Evolutionary conservation across 2,329 filamentous ascomycete species (phyloP), one percentile per base, ranked within the genome.

Genomic region (Colletotrichum horii): DNA sequence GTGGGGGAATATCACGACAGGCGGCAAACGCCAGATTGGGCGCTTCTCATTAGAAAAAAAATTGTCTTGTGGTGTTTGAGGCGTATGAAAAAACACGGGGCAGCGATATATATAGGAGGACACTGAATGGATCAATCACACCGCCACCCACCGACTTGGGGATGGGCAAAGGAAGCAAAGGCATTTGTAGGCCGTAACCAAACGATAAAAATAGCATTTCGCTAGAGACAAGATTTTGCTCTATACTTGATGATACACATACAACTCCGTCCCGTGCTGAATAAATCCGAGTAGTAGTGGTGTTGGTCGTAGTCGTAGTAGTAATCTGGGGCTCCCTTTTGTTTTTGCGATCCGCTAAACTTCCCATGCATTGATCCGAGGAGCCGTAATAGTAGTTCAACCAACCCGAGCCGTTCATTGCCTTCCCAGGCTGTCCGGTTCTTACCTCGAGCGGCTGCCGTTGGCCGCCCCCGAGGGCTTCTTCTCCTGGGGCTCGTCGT

Each of bases 401-500:
- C 70, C 66, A 74, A 48, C n/a, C 32, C 43, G 16, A 26, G 26
- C 32, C 14, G 3, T 65, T 36, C 43, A 14, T 26, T 14, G 43
- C 43, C 43, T 6, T 67, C 9, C 52, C 26, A 58, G 36, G 19
- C 22, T 48, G n/a, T 43, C 24, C 24, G 28, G 16, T 24, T n/a
- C 38, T 71, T 32, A 74, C 73, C 75, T 66, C 26, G 74, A 76
- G 55, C 76, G 55, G 66, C 71, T 78, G 56, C 78, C 76, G 60
- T 74, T 71, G 26, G 70, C 71, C 61, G 72, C 62, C n/a, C 70
- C 34, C 15, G 76, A 62, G 24, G 62, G 56, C 61, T 61, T 77
- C 66, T 70, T 74, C 60, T 80, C 80, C 69, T 83, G 82, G 12
- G 85, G 83, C 28, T 89, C 89, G 12, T 89, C 90, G 69, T 92